phyloP scores from a whole-genome alignment of 768 basidiomycete species.

The Phallus indusiatus region DNA sequence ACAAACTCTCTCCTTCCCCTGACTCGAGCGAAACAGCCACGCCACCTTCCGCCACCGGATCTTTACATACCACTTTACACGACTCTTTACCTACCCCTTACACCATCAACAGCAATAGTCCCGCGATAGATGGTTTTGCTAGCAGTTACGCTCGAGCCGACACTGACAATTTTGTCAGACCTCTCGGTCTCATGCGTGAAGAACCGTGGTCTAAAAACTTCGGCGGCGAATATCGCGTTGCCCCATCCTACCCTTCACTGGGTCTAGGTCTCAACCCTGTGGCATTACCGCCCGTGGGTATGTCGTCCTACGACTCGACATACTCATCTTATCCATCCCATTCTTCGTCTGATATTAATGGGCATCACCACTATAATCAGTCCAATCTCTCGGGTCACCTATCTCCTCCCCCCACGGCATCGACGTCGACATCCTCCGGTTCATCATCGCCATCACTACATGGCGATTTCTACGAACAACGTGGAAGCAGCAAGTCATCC shows the following conservation, averaged over 20 bases:
- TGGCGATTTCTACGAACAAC: not conserved
- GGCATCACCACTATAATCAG: not conserved
- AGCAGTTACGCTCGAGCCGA: not conserved
- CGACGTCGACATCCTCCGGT: conserved; percentile 4
- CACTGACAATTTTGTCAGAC: not conserved
- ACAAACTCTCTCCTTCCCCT: not conserved
- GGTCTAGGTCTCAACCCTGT: not conserved
- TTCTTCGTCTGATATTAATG: not conserved
- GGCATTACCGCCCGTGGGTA: not conserved
- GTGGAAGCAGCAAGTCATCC: not conserved
- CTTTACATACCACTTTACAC: not conserved
- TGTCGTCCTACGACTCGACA: not conserved
- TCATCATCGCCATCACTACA: conserved; percentile 3
- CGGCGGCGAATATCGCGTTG: not conserved
- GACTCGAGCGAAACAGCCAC: not conserved
- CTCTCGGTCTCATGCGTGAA: not conserved
- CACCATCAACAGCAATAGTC: not conserved
- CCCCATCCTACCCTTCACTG: not conserved
- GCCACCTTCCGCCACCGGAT: not conserved
- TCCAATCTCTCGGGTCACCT: not conserved
- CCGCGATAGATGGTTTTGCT: not conserved
- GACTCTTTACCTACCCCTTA: not conserved
- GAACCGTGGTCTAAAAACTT: not conserved
- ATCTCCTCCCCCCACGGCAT: conserved; percentile 1
- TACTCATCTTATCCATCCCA: not conserved